phyloP scores from a whole-genome alignment of 768 basidiomycete genomes.

The Tephrocybe sp. region DNA sequence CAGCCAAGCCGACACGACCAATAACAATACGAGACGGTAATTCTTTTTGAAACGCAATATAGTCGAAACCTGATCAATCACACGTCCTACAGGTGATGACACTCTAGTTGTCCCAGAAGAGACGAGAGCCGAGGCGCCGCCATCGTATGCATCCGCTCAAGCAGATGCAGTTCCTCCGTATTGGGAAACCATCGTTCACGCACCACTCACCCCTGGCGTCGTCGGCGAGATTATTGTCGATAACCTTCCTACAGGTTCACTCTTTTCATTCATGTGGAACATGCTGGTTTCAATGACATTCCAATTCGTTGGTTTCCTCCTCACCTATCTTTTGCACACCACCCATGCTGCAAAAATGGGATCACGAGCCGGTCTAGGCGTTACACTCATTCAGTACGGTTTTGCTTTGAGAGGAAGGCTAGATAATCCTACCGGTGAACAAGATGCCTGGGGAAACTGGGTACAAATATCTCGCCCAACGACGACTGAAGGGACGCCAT shows the following conservation, averaged over 20 bases:
- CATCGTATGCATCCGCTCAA: constrained; percentile 89
- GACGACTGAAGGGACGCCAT: constrained; percentile 44
- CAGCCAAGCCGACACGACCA: constrained; percentile 75
- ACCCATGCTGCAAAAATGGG: constrained; percentile 93
- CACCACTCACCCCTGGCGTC: constrained; percentile 65
- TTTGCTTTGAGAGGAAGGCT: constrained; percentile 66
- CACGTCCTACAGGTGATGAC: constrained; percentile 51
- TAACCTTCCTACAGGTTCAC: constrained; percentile 73
- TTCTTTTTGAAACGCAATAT: constrained; percentile 15
- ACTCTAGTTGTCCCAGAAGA: constrained; percentile 83
- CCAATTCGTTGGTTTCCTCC: constrained; percentile 91
- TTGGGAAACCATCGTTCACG: constrained; percentile 96
- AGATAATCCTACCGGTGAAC: constrained; percentile 38
- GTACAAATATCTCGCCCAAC: constrained; percentile 33
- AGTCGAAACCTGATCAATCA: not conserved
- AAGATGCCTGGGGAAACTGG: constrained; percentile 32
- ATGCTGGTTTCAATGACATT: constrained; percentile 92
- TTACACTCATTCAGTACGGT: constrained; percentile 95
- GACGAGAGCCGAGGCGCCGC: constrained; percentile 77
- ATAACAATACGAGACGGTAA: constrained; percentile 58
- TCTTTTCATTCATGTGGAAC: constrained; percentile 91
- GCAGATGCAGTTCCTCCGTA: constrained; percentile 97
- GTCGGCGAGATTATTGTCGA: constrained; percentile 88
- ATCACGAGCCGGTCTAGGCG: constrained; percentile 90
- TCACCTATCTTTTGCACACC: constrained; percentile 92